phyloP scores from a whole-genome alignment of 116 monocot species.

The Trichopus zeylanicus region DNA sequence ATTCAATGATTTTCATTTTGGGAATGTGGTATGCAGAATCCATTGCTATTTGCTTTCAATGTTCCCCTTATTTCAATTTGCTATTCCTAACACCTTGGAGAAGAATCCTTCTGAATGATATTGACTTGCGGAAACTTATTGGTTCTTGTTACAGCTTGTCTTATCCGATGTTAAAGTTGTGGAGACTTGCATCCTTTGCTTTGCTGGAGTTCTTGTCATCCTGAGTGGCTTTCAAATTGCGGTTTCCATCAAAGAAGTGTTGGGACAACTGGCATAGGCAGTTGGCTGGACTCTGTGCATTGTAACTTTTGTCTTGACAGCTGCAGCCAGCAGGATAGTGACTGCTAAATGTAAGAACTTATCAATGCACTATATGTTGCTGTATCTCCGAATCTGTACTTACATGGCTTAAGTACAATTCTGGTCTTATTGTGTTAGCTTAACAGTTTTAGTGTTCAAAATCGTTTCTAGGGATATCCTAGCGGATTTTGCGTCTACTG shows the following conservation, averaged over 20 bases:
- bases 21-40: conserved; percentile 5
- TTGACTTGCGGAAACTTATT: not conserved
- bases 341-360: conserved; percentile 36
- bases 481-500: not conserved
- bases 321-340: conserved; percentile 31
- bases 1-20: not conserved
- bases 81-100: not conserved
- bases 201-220: conserved; percentile 4
- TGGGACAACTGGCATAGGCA: conserved; percentile 22
- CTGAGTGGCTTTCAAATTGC: conserved; percentile 8
- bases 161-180: not conserved
- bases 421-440: not conserved
- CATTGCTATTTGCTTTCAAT: not conserved
- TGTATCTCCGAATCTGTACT: not conserved
- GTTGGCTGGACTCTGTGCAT: conserved; percentile 50
- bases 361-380: conserved; percentile 14
- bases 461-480: not conserved
- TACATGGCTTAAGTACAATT: not conserved
- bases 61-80: not conserved
- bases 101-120: not conserved
- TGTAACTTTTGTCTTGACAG: conserved; percentile 55
- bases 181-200: not conserved
- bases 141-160: not conserved
- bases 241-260: conserved; percentile 15
- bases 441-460: not conserved